Evolutionary conservation across 2,329 filamentous ascomycete species (phyloP), one percentile per base, ranked within the genome.

Genomic region (Kalmusia sp.): DNA sequence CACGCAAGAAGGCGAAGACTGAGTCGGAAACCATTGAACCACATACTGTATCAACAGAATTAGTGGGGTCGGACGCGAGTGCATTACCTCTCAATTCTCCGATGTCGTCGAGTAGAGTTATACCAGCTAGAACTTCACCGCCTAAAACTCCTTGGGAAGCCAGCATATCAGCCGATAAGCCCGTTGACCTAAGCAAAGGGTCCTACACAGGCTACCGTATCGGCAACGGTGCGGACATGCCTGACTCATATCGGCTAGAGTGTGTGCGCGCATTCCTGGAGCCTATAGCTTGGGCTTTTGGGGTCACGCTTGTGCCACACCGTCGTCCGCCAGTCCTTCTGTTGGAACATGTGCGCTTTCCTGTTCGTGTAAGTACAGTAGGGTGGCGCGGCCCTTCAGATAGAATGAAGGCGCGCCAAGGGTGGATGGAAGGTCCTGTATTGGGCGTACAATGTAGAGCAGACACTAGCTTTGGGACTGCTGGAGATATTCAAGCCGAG

Each of bases 191-290:
- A 12, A 69, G 69, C 17, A 63, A 64, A 24, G 73, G 73, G 12
- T 71, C 67, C 52, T 88, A 88, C 69, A 83, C 80, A 38, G 85
- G 85, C 25, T 80, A 82, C 37, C 83, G 85, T 21, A 80, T 81
- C n/a, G 80, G 79, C 7, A 79, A 81, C 30, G 84, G 84, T 15
- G 66, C 74, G 25, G 80, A 84, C 39, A 86, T 87, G 82, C 85
- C 85, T 14, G 81, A 84, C 43, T 77, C 79, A 22, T 80, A 82
- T 55, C 83, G 84, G 25, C 77, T 82, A 21, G 82, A 87, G 17
- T 80, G 80, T 25, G 74, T 87, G 33, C 77, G 79, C 43, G 77
- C 79, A 12, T 82, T 88, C 56, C 69, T 87, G 9, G 84, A 87
- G 67, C 81, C 83, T 61, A 76, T 81, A 9, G 77, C 79, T 15